A percentile compares a stretch with the other conserved stretches of the same genome.
Evolutionary conservation across 73 alveolate genomes (phyloP).

Genomic region (Tetrahymena borealis): DNA sequence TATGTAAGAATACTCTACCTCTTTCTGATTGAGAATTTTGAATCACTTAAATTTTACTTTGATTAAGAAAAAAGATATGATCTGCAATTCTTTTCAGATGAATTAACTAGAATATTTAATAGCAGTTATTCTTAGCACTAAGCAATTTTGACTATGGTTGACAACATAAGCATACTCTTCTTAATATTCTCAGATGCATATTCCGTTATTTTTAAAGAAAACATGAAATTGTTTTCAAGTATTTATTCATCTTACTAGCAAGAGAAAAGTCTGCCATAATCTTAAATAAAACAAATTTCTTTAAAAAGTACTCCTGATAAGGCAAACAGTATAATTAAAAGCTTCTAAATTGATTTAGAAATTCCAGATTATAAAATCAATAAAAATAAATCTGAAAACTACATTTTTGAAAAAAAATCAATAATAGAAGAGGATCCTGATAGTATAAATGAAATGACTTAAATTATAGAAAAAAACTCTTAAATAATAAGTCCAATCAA

Average conservation of each 20-base stretch:
- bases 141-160: background rate
- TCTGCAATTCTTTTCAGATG: background rate
- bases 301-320: background rate
- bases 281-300: background rate
- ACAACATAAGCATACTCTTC: background rate
- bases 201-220: background rate
- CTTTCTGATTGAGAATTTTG: background rate
- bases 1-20: background rate
- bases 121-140: background rate
- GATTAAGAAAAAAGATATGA: background rate
- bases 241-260: background rate
- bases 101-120: background rate
- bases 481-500: background rate
- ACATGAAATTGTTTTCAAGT: background rate
- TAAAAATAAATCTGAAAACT: background rate
- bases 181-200: background rate
- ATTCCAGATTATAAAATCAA: background rate
- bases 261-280: background rate
- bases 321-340: background rate
- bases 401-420: background rate
- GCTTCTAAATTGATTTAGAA: background rate
- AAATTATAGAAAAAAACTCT: background rate
- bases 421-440: background rate
- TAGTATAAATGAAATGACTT: background rate
- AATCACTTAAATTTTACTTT: background rate